phyloP scores from a whole-genome alignment of 208 protist species.

The Polymyxa betae region DNA sequence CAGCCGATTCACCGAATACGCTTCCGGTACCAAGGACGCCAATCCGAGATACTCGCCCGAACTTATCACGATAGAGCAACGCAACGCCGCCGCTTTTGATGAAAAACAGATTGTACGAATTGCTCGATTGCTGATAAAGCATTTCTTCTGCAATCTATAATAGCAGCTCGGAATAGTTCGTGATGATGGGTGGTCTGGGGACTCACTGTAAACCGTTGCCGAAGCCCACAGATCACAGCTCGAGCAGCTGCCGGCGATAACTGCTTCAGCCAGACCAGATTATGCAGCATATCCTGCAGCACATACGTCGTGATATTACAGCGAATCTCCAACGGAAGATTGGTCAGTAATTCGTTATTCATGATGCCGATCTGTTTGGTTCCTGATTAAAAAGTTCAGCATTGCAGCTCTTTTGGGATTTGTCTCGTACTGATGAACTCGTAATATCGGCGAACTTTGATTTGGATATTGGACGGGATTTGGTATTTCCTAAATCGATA shows the following conservation, averaged over 20 bases:
- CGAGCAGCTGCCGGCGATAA: not conserved
- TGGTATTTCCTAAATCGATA: constrained; percentile 2
- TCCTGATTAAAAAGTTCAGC: not conserved
- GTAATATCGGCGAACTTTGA: not conserved
- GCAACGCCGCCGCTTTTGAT: not conserved
- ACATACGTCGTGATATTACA: not conserved
- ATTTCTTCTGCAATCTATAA: constrained; percentile 8
- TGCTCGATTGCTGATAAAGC: not conserved
- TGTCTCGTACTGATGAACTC: not conserved
- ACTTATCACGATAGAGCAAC: not conserved
- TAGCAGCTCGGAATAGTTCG: not conserved
- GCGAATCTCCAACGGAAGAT: not conserved
- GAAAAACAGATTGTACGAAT: not conserved
- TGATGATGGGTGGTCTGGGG: not conserved
- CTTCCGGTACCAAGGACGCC: not conserved
- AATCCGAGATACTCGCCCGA: not conserved
- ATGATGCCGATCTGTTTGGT: constrained; percentile 10
- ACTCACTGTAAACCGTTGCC: constrained; percentile 15
- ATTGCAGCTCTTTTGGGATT: not conserved
- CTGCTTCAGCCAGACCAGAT: not conserved
- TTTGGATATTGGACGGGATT: not conserved
- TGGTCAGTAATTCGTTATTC: not conserved
- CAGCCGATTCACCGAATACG: constrained; percentile 13
- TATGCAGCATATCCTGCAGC: not conserved
- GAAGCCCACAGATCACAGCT: not conserved